Evolutionary conservation across 805 yeast genomes (phyloP).

Genomic region (Hanseniaspora singularis): DNA sequence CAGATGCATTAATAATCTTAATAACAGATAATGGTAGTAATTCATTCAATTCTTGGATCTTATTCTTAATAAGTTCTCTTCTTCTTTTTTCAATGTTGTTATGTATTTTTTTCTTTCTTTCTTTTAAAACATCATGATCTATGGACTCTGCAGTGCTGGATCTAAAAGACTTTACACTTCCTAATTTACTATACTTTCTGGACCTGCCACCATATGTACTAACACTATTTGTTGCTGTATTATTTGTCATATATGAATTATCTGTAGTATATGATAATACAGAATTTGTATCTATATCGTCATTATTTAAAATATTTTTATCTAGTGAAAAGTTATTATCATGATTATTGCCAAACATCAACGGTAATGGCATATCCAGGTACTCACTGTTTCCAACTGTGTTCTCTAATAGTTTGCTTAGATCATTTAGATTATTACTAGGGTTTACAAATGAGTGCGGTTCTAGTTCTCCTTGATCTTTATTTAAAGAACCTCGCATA

Average conservation of each 20-base stretch:
- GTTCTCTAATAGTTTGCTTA: conserved; percentile 8
- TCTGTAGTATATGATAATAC: conserved; percentile 11
- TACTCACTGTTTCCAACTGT: conserved; percentile 15
- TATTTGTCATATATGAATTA: conserved; percentile 10
- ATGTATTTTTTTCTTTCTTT: conserved; percentile 73
- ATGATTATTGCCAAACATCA: conserved; percentile 2
- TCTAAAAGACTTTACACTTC: conserved; percentile 17
- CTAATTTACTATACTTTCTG: conserved; percentile 7
- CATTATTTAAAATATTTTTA: background rate
- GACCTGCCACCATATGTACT: background rate
- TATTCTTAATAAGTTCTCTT: conserved; percentile 79
- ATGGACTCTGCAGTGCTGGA: conserved; percentile 25
- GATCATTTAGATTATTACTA: conserved; percentile 9
- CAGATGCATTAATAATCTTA: conserved; percentile 5
- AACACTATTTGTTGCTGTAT: background rate
- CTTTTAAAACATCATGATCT: conserved; percentile 44
- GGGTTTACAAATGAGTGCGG: background rate
- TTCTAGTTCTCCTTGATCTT: too few relatives aligned
- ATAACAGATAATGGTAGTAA: conserved; percentile 44
- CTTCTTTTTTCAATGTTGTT: conserved; percentile 90
- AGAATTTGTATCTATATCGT: conserved; percentile 7
- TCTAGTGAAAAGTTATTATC: background rate
- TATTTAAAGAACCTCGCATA: too few relatives aligned
- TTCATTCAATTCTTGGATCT: conserved; percentile 69
- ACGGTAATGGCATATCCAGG: conserved; percentile 9